These are phyloP conservation scores for Colletotrichum musae DNA, from an alignment of 2,329 filamentous ascomycete species.

Conservation along the genomic window DNA sequence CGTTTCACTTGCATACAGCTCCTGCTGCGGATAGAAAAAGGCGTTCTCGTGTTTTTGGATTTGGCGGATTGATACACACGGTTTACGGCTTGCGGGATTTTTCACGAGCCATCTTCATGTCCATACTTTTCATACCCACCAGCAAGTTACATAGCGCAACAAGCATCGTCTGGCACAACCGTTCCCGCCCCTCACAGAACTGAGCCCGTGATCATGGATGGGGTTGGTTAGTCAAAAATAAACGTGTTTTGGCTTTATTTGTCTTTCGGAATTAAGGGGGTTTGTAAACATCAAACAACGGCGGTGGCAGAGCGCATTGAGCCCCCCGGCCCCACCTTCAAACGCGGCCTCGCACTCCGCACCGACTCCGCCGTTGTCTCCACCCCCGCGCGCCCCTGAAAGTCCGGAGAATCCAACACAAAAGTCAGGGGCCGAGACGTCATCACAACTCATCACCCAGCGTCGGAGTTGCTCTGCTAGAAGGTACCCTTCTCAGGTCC, in stretches of 20 bases:
- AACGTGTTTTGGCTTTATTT: neutral
- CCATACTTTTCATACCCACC: neutral
- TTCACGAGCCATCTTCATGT: constrained; percentile 20
- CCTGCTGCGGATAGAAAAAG: neutral
- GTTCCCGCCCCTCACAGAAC: too few species aligned
- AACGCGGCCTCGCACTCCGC: neutral
- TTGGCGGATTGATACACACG: neutral
- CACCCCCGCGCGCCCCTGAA: neutral
- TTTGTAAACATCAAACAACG: constrained; percentile 10
- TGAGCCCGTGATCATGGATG: neutral
- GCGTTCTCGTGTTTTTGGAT: constrained; percentile 9
- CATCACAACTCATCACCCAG: too few species aligned
- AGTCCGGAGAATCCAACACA: neutral
- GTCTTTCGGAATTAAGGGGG: neutral
- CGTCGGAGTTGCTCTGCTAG: neutral
- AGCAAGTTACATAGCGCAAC: neutral
- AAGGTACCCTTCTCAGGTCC: constrained; percentile 46
- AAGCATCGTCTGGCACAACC: neutral
- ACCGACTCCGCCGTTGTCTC: neutral
- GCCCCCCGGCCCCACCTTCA: neutral
- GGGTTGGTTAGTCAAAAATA: neutral
- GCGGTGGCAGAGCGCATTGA: constrained; percentile 2
- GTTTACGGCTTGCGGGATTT: neutral
- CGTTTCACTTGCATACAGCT: constrained; percentile 12
- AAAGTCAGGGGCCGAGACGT: too few species aligned